Conservation (phyloP, 2,329 filamentous ascomycete genomes). For the Fusarium nelsonii region DNA sequence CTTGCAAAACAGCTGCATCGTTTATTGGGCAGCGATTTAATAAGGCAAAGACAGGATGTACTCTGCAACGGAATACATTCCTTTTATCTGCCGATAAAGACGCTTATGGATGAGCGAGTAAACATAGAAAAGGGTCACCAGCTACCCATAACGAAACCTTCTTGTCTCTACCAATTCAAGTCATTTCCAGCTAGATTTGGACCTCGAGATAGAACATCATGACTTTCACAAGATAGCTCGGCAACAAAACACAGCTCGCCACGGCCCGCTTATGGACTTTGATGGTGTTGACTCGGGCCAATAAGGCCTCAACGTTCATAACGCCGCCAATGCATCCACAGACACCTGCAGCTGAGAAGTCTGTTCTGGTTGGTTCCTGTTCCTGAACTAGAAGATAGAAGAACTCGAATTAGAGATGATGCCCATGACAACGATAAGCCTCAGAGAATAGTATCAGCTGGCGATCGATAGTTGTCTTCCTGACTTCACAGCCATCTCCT, state of each 20-base stretch:
- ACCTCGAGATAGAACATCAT: background rate
- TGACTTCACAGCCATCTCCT: background rate
- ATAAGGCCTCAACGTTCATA: slow-evolving; percentile 21
- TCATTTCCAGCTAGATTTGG: background rate
- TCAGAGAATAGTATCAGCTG: background rate
- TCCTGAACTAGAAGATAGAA: slow-evolving; percentile 19
- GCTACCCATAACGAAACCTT: too few relatives aligned
- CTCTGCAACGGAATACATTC: background rate
- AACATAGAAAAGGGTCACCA: background rate
- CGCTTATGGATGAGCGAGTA: too few relatives aligned
- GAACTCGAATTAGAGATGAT: background rate
- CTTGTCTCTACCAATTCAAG: background rate
- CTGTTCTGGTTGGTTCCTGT: slow-evolving; percentile 28
- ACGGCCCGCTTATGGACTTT: slow-evolving; percentile 37
- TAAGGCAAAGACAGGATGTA: slow-evolving; percentile 8
- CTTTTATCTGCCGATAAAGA: background rate
- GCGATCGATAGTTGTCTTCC: background rate
- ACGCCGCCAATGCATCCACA: slow-evolving; percentile 26
- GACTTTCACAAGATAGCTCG: slow-evolving; percentile 23
- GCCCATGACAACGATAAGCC: background rate
- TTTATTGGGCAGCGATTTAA: slow-evolving; percentile 26
- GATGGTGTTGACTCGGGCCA: slow-evolving; percentile 18
- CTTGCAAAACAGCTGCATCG: slow-evolving; percentile 16
- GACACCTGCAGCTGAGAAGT: slow-evolving; percentile 16
- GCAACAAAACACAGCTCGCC: slow-evolving; percentile 28